Base-by-base conservation (phyloP, 2,329 filamentous ascomycete species). In the Chaetothyriales sp. region DNA sequence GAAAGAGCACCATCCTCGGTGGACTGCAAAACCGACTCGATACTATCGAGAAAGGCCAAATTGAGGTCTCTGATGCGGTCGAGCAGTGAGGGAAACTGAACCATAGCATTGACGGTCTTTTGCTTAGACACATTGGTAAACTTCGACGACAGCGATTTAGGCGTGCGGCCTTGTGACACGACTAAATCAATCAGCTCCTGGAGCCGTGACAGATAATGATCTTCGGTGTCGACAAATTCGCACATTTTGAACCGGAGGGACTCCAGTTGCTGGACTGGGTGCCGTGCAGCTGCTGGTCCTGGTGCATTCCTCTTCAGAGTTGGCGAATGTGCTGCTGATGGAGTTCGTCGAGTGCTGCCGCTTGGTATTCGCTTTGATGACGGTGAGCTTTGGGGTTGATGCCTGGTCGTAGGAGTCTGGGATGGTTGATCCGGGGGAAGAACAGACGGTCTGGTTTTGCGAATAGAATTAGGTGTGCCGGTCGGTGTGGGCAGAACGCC, bases 191-290 rank as follows among this genome's bases (percentile, higher is more conserved):
- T 85, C 54, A 98, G 70, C 59, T 92, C 86, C 56, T 86, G 80
- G 52, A 98, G 70, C 67, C 97, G 95, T 61, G 78, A 77, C 44
- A 98, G 88, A 67, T 97, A 98, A 66, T 87, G 83, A 65, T 92
- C 88, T 66, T 98, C 92, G 0, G 92, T 98, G 62, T 94, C 86
- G 33, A 95, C 80, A 54, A 97, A 71, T 66, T 98, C 92, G 54
- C 80, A 82, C 75, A 98, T 82, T 66, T 95, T 90, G 67, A 89
- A 84, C 43, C 89, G 81, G 59, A 95, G 72, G 49, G 85, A 85
- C 59, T 89, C 77, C 64, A 94, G 94, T 2, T 89, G 89, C 59
- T 90, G 82, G 59, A 85, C 84, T 52, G 95, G 68, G 64, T 83
- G 85, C 29, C 87, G 85, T 0, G 89, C 95, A 1, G 90, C 90